Base-by-base conservation (phyloP, 306 rosid genomes). In the Canavalia ensiformis region DNA sequence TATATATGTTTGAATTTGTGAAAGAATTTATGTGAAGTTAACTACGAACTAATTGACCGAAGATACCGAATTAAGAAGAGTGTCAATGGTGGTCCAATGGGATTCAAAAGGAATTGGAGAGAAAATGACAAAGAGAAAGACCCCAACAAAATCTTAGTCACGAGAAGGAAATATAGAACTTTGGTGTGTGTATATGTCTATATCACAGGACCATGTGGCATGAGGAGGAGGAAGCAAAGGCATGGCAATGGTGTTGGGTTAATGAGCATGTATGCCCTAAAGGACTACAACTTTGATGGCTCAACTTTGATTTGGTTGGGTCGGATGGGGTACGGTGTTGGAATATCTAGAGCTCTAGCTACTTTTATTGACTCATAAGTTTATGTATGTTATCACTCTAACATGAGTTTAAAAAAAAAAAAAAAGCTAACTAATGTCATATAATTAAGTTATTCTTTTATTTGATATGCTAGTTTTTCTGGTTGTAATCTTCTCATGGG, bases 261-360 rank as follows among this genome's bases (percentile, higher is more conserved):
- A 54, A 72, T 78, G 76, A 68, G 65, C 68, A 65, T 57, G 86
- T 82, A 84, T 77, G 87, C 78, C 86, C 81, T 70, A 64, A 86
- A 86, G 83, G 64, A 59, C 82, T 85, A 76, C 88, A 84, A 58
- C 76, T 65, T 68, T 25, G 10, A 37, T 86, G n/a, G n/a, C n/a
- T n/a, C n/a, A n/a, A n/a, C n/a, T 69, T 68, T 25, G 10, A 37
- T 86, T 72, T 85, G 72, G 73, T 49, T 68, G 63, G 72, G 42
- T 70, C 25, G 30, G 65, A 34, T 54, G 12, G 49, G 74, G 25
- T 18, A 18, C 25, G 25, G 41, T 37, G 39, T 68, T 78, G 44
- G 67, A 80, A 68, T 76, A 18, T 18, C 25, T 18, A 67, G 50
- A 34, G 42, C 10, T 37, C 28, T 35, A 10, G 7, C 6, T 65